phyloP scores from a whole-genome alignment of 2,329 filamentous ascomycete species.

The Boeremia lycopersici region DNA sequence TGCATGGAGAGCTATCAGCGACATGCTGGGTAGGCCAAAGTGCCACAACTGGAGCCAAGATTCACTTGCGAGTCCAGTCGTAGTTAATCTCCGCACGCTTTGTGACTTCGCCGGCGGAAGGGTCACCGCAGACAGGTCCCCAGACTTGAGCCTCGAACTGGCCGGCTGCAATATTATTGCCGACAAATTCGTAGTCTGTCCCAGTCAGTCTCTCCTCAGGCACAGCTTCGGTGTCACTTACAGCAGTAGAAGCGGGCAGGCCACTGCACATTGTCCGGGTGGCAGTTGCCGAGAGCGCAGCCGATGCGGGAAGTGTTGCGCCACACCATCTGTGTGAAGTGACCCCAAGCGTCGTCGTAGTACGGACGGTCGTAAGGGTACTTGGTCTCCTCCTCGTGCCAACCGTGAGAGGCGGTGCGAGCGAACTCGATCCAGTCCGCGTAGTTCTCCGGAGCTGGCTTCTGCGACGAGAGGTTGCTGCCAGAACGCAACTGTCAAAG shows the following conservation, averaged over 20 bases:
- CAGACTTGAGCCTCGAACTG: slow-evolving; percentile 42
- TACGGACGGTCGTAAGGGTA: slow-evolving; percentile 43
- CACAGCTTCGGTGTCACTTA: slow-evolving; percentile 20
- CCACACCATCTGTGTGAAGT: slow-evolving; percentile 51
- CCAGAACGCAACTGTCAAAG: slow-evolving; percentile 33
- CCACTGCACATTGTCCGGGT: slow-evolving; percentile 20
- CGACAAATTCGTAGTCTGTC: slow-evolving; percentile 40
- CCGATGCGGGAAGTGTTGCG: slow-evolving; percentile 44
- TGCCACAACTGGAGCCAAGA: not conserved
- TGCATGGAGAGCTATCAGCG: too few relatives aligned
- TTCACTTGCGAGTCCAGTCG: slow-evolving; percentile 21
- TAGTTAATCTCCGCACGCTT: slow-evolving; percentile 23
- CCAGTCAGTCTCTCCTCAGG: slow-evolving; percentile 10
- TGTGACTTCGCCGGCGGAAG: slow-evolving; percentile 21
- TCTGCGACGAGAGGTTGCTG: slow-evolving; percentile 42
- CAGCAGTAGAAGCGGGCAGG: slow-evolving; percentile 47
- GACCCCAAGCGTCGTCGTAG: slow-evolving; percentile 38
- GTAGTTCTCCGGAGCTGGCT: slow-evolving; percentile 28
- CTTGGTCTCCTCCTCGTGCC: slow-evolving; percentile 45
- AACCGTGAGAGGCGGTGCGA: slow-evolving; percentile 39
- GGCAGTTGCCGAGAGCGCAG: slow-evolving; percentile 42
- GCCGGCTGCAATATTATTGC: slow-evolving; percentile 41
- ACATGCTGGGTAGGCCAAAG: too few relatives aligned
- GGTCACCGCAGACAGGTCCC: slow-evolving; percentile 37
- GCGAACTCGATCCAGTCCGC: slow-evolving; percentile 40